Evolutionary conservation across 257 asterid genomes (phyloP), one percentile per base, ranked within the genome.

Genomic region (Echites panduratus): DNA sequence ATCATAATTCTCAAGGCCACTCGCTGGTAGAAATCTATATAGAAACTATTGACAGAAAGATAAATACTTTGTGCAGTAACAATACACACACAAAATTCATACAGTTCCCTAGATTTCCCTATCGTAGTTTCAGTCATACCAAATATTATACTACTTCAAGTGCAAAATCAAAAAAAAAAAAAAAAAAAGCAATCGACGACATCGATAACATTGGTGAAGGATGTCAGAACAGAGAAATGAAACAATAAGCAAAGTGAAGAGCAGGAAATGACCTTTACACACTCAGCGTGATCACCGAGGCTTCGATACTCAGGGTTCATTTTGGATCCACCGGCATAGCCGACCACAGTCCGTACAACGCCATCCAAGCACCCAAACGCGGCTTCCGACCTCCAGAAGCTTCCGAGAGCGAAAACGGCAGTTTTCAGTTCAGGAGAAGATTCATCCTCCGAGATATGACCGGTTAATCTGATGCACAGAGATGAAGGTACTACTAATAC

Each of bases 321-420:
- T 73, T 73, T 86, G 73, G 96, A 85, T 78, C 99, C 98, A 52
- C 97, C 99, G 62, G 96, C 77, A 72, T 91, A 94, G 43, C 96
- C 99, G 6, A 78, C 95, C 45, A 93, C 41, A 49, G 99, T 91
- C 50, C 89, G 84, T 2, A 86, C 90, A 74, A 91, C 96, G 68
- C 99, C 99, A 77, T 81, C 84, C 41, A 85, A 29, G 88, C 99
- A 94, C 26, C 99, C 99, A 53, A 94, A 94, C 54, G 84, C 88
- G 19, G 97, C 93, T 78, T 94, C 97, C 9, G 98, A 91, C 77
- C 98, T 88, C 98, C 99, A 94, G 82, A 92, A 95, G 89, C 98
- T 89, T 66, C 99, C 99, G 57, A 95, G 91, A 38, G 93, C 89
- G 81, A 95, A 95, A 29, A 89, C 89, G 9, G 94, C 95, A 0